Evolutionary conservation across 176 grass and related monocot species (phyloP), one percentile per base, ranked within the genome.

Genomic region (Dactylis glomerata): DNA sequence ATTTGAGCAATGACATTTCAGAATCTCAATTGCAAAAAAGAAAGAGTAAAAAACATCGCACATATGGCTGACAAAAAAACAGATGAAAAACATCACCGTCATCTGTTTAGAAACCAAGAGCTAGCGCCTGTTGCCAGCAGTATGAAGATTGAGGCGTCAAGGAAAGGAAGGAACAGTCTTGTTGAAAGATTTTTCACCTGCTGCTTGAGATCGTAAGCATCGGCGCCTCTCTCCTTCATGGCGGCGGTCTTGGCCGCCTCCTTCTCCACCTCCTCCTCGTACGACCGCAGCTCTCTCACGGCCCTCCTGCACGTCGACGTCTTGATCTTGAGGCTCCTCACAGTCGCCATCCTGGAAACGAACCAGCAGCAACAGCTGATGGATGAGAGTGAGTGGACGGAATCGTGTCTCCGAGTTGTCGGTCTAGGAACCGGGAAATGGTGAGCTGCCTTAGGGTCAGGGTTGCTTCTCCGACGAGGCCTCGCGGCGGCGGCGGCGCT

Each of bases 291-390:
- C 91, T 98, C 92, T 87, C 89, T 98, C 13, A 87, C 54, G 71
- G 88, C 85, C 75, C 92, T 88, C 81, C 87, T 92, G 88, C 89
- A 98, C 28, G 92, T 95, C 41, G 87, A 84, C 55, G 96, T 87
- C 87, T 98, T 95, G 75, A 95, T 95, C 89, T 93, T 93, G 19
- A 98, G 84, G 80, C 82, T 98, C 80, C 87, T 89, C 62, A 92
- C 10, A 36, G 87, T 93, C 33, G 96, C 91, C 96, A 93, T 98
- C 68, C 85, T 82, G 15, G 38, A 68, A 12, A 69, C 44, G 62
- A 72, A 33, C 6, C 9, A 41, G 5, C 27, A 27, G n/a, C 13
- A 66, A 1, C 40, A 41, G n/a, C n/a, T n/a, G 6, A 77, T 10
- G 51, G 52, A 33, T 59, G 56, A n/a, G 50, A 36, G 58, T 26